phyloP scores from a whole-genome alignment of 73 alveolate genomes.

The Loxodes magnus region DNA sequence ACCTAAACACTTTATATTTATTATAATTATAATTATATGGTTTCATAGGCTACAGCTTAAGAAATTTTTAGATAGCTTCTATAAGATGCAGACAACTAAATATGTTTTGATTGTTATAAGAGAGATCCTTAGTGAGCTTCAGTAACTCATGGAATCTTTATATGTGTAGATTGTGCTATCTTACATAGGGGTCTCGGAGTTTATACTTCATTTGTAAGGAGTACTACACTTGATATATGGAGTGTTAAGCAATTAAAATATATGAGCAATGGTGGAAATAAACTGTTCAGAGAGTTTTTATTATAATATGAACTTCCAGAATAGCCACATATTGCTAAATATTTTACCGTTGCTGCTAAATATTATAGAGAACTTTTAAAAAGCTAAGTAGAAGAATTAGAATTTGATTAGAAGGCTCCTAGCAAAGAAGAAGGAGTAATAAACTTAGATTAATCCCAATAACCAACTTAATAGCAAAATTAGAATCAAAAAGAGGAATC shows the following conservation, averaged over 20 bases:
- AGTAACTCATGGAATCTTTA: constrained; percentile 70
- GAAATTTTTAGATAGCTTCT: constrained; percentile 9
- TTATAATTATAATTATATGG: no score
- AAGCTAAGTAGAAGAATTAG: neutral
- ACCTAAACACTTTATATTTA: no score
- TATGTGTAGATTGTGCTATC: constrained; percentile 92
- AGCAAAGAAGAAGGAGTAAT: neutral
- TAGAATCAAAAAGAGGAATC: neutral
- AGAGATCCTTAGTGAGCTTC: constrained; percentile 87
- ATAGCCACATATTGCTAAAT: constrained; percentile 12
- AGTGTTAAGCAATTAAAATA: constrained; percentile 63
- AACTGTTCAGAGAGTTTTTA: constrained; percentile 63
- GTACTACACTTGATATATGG: constrained; percentile 81
- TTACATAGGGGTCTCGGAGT: constrained; percentile 81
- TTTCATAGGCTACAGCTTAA: no score
- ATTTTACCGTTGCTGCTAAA: constrained; percentile 61
- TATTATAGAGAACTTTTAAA: constrained; percentile 46
- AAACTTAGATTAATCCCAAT: neutral
- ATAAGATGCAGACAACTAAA: neutral
- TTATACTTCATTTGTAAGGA: constrained; percentile 65
- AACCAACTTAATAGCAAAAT: neutral
- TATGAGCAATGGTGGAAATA: constrained; percentile 84
- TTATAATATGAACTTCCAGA: neutral
- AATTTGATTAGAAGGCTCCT: constrained; percentile 3
- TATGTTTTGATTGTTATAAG: constrained; percentile 82